These are phyloP conservation scores for Fusarium foetens DNA, from an alignment of 2,329 filamentous ascomycete genomes.

Conservation along the genomic window DNA sequence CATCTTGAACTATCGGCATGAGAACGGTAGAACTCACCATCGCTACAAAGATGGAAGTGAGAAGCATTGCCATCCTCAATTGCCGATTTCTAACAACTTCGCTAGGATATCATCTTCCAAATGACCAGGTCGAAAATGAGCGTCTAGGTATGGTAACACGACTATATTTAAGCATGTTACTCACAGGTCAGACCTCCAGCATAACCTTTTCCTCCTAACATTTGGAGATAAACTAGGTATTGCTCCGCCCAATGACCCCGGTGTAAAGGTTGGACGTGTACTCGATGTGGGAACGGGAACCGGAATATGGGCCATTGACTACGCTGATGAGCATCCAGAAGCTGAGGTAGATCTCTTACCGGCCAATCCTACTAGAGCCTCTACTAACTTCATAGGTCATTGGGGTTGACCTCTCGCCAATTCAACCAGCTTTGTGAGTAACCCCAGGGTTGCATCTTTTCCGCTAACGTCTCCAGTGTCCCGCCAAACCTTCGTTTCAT, in stretches of 20 bases:
- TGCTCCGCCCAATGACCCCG: not conserved
- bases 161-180: rapidly evolving
- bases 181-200: not conserved
- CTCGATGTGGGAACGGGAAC: not conserved
- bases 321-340: constrained; percentile 1
- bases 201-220: not conserved
- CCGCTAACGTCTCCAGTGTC: not conserved
- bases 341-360: not conserved
- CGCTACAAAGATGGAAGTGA: constrained; percentile 13
- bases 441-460: rapidly evolving
- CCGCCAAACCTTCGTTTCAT: not conserved
- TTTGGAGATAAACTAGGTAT: not conserved
- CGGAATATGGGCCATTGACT: constrained; percentile 5
- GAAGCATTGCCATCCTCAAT: rapidly evolving
- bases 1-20: not conserved
- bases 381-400: not conserved
- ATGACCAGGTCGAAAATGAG: not conserved
- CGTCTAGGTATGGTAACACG: not conserved
- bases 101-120: not conserved
- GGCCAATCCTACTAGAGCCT: rapidly evolving
- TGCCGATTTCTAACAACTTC: rapidly evolving
- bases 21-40: constrained; percentile 26
- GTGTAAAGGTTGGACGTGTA: not conserved
- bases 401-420: not conserved
- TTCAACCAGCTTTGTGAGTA: constrained; percentile 2